Evolutionary conservation across 2,329 filamentous ascomycete genomes (phyloP), one percentile per base, ranked within the genome.

Genomic region (Penicillium sp.): DNA sequence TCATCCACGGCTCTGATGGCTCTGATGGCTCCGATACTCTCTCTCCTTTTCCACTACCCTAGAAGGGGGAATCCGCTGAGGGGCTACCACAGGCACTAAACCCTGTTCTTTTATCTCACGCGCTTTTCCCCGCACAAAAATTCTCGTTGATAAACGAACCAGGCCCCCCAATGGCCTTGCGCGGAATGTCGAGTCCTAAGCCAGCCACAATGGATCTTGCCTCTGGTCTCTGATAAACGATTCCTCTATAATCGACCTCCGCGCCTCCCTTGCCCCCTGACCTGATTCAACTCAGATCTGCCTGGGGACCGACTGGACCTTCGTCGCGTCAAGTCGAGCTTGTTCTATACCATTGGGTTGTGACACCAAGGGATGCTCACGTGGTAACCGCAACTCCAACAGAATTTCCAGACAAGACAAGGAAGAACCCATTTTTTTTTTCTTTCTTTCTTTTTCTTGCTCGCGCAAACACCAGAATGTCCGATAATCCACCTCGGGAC

Each of bases 51-150:
- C n/a, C n/a, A n/a, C n/a, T n/a, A n/a, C n/a, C n/a, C n/a, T n/a
- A n/a, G n/a, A n/a, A n/a, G n/a, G n/a, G n/a, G n/a, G n/a, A n/a
- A n/a, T n/a, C n/a, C n/a, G n/a, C n/a, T n/a, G n/a, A n/a, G n/a
- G n/a, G n/a, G n/a, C n/a, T n/a, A n/a, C n/a, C n/a, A n/a, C n/a
- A n/a, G n/a, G n/a, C n/a, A 33, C 29, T 20, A 36, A 51, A 18
- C 46, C 41, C 21, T 46, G 30, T 49, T 34, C 17, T 47, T 37
- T 27, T 41, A 23, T 21, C 44, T 10, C 9, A 6, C 10, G 26
- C 4, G 27, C 9, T 39, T 44, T 53, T 37, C 52, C 56, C 53
- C 54, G 47, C 54, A 56, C 46, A 56, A 39, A 30, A 39, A 30
- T 29, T n/a, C 39, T 32, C 15, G 33, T 48, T 47, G 52, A 51